Percentiles rank a stretch among this genome's conserved stretches.
Evolutionary conservation across 2,329 filamentous ascomycete genomes (phyloP).

Genomic region (Pseudogymnoascus sp.): DNA sequence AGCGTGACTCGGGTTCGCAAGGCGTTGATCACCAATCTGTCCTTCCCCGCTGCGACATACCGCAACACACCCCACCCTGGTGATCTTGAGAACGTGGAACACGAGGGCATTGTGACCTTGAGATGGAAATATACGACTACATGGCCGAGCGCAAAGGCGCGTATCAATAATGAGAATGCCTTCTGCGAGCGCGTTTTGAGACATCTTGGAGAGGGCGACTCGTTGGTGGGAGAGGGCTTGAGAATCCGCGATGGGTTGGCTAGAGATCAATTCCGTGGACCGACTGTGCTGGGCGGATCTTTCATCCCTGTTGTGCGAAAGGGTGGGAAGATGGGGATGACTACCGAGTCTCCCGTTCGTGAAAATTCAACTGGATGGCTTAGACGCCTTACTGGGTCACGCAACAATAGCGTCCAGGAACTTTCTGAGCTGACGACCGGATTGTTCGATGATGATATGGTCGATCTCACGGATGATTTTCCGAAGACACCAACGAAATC

Average conservation of each 20-base stretch:
- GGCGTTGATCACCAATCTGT: neutral
- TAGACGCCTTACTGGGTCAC: neutral
- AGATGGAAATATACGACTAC: conserved; percentile 42
- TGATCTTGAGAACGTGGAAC: conserved; percentile 23
- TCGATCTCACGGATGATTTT: conserved; percentile 14
- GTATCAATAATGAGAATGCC: conserved; percentile 19
- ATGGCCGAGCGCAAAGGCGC: conserved; percentile 21
- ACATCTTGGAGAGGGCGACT: neutral
- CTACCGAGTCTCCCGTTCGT: neutral
- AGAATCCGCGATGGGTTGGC: conserved; percentile 13
- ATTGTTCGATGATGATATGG: conserved; percentile 2
- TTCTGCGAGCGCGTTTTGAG: conserved; percentile 22
- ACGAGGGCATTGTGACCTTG: conserved; percentile 42
- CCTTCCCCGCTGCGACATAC: conserved; percentile 4
- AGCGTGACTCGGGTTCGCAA: conserved; percentile 28
- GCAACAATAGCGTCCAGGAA: neutral
- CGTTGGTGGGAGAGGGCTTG: neutral
- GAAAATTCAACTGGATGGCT: neutral
- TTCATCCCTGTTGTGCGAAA: conserved; percentile 28
- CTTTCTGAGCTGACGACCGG: neutral
- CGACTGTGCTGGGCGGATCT: conserved; percentile 36
- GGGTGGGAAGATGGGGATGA: neutral
- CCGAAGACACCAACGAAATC: neutral
- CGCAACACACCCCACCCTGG: conserved; percentile 27
- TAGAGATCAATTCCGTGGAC: conserved; percentile 35